Conservation (phyloP, 2,329 filamentous ascomycete genomes). For the Didymellaceae sp. region DNA sequence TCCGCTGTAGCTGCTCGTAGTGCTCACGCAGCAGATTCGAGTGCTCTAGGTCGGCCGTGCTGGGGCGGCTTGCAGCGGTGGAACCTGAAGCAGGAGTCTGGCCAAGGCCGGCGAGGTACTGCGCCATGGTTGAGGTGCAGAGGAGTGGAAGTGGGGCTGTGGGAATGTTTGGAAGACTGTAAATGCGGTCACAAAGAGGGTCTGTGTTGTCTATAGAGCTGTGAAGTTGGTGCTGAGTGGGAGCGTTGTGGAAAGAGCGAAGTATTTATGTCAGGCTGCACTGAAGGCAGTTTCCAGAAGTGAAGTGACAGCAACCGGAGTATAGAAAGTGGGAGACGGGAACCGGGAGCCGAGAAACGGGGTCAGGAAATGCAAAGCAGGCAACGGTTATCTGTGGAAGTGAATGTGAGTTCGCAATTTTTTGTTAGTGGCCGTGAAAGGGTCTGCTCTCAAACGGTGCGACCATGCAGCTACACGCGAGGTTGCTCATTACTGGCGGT, state of each 20-base stretch:
- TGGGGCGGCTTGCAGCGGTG: not conserved
- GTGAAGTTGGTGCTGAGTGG: not conserved
- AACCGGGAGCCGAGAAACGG: not conserved
- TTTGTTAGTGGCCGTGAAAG: slow-evolving; percentile 14
- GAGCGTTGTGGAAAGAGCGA: slow-evolving; percentile 9
- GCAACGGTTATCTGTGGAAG: slow-evolving; percentile 8
- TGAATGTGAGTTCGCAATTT: slow-evolving; percentile 14
- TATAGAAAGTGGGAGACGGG: not conserved
- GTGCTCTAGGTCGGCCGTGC: slow-evolving; percentile 14
- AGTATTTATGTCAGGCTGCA: slow-evolving; percentile 1
- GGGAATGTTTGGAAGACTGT: not conserved
- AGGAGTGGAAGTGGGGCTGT: not conserved
- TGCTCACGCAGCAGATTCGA: slow-evolving; percentile 37
- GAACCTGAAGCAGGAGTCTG: slow-evolving; percentile 4
- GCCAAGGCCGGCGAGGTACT: slow-evolving; percentile 19
- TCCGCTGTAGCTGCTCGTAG: slow-evolving; percentile 37
- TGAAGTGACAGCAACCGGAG: not conserved
- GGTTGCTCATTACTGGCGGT: slow-evolving; percentile 21
- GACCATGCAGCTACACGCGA: slow-evolving; percentile 13
- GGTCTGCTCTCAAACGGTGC: slow-evolving; percentile 11
- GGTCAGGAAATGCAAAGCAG: not conserved
- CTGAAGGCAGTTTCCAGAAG: slow-evolving; percentile 12
- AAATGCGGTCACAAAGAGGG: not conserved
- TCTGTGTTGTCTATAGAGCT: not conserved
- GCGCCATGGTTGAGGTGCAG: slow-evolving; percentile 22